These are phyloP conservation scores for Nannochloropsis gaditana DNA, from an alignment of 108 stramenopile species.

Conservation along the genomic window DNA sequence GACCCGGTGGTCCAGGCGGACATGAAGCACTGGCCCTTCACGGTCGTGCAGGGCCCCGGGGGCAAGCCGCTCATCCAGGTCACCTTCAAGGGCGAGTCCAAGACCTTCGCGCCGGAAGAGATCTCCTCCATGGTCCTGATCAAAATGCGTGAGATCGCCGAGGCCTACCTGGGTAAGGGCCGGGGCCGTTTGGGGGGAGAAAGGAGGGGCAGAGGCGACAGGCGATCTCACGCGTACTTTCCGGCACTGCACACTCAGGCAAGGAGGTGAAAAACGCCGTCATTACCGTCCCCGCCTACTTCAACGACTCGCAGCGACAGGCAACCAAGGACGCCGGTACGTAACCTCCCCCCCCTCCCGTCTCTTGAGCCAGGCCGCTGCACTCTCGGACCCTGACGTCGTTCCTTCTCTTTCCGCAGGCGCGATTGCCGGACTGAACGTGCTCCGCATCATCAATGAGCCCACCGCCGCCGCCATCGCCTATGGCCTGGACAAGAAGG, in stretches of 20 bases:
- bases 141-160: slow-evolving; percentile 98
- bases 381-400: neutral
- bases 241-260: neutral
- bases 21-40: slow-evolving; percentile 97
- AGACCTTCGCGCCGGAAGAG: slow-evolving; percentile 97
- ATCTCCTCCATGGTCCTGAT: slow-evolving; percentile 96
- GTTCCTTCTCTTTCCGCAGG: neutral
- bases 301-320: slow-evolving; percentile 99
- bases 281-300: slow-evolving; percentile 98
- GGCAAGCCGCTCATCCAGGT: slow-evolving; percentile 92
- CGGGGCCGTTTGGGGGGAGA: neutral
- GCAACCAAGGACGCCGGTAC: slow-evolving; percentile 98
- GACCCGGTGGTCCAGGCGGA: slow-evolving; percentile 89
- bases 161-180: slow-evolving; percentile 91
- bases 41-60: slow-evolving; percentile 73
- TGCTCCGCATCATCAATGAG: slow-evolving; percentile 99
- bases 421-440: slow-evolving; percentile 92
- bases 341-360: neutral
- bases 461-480: slow-evolving; percentile 99
- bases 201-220: neutral
- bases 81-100: slow-evolving; percentile 89
- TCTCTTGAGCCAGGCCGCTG: neutral
- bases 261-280: slow-evolving; percentile 97
- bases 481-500: slow-evolving; percentile 88
- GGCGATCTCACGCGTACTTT: neutral